A percentile compares a stretch with the other conserved stretches of the same genome.
Evolutionary conservation across 2,329 filamentous ascomycete species (phyloP).

Genomic region (Aureobasidium sp.): DNA sequence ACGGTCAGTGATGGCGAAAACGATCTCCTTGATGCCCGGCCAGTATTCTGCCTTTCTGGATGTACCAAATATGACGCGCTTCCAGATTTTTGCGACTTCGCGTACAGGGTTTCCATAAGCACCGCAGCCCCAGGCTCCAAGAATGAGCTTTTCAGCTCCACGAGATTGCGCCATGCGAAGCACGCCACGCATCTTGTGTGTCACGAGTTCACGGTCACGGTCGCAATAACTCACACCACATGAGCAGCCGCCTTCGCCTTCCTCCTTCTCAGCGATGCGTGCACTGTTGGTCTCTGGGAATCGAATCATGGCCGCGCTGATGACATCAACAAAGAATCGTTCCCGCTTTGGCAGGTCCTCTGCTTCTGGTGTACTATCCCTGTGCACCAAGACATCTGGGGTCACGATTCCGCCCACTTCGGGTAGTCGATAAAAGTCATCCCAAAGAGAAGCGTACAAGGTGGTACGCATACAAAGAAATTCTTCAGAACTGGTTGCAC

Average conservation of each 20-base stretch:
- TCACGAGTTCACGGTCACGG: constrained; percentile 44
- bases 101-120: constrained; percentile 56
- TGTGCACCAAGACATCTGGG: constrained; percentile 54
- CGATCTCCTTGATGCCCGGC: constrained; percentile 44
- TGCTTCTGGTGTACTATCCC: constrained; percentile 33
- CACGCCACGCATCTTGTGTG: constrained; percentile 52
- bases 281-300: constrained; percentile 43
- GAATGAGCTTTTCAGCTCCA: constrained; percentile 45
- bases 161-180: constrained; percentile 46
- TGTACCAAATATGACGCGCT: constrained; percentile 34
- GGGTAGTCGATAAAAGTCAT: constrained; percentile 54
- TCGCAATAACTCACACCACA: constrained; percentile 38
- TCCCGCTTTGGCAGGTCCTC: constrained; percentile 41
- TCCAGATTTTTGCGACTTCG: constrained; percentile 53
- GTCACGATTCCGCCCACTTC: constrained; percentile 52
- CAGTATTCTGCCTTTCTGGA: constrained; percentile 30
- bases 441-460: constrained; percentile 50
- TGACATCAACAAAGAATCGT: constrained; percentile 53
- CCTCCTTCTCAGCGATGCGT: constrained; percentile 21
- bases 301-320: constrained; percentile 53
- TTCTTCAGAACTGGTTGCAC: constrained; percentile 56
- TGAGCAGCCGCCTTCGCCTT: constrained; percentile 26
- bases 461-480: constrained; percentile 56
- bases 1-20: constrained; percentile 52
- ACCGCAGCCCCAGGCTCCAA: constrained; percentile 61